phyloP scores from a whole-genome alignment of 2,329 filamentous ascomycete genomes.

The Xylariaceae sp. region DNA sequence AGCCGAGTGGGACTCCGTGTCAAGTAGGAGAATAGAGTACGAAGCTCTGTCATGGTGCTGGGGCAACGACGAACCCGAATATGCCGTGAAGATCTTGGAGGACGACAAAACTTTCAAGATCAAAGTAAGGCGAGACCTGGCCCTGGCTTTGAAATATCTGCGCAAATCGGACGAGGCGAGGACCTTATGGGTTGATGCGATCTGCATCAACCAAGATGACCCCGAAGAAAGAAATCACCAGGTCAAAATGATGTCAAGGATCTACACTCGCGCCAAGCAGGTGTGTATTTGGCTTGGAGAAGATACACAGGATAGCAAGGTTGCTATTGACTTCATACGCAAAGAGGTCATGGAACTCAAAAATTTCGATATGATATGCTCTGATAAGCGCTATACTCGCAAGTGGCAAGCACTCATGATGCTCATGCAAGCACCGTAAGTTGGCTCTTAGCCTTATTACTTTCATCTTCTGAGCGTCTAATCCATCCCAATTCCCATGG shows the following conservation, averaged over 20 bases:
- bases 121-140: background rate
- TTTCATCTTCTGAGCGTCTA: too few species aligned
- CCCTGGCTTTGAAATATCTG: constrained; percentile 6
- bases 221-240: constrained; percentile 3
- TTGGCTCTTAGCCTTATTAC: too few species aligned
- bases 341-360: background rate
- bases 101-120: background rate
- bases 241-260: constrained; percentile 2
- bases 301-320: background rate
- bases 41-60: background rate
- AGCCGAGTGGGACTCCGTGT: background rate
- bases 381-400: background rate
- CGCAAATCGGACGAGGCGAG: background rate
- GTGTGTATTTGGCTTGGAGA: constrained; percentile 6
- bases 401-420: background rate
- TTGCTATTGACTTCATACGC: background rate
- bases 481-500: too few species aligned
- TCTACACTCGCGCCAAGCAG: constrained; percentile 1
- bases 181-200: constrained; percentile 4
- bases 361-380: background rate
- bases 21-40: background rate
- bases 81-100: background rate
- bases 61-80: background rate
- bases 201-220: constrained; percentile 4
- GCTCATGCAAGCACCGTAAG: background rate